Conservation (phyloP, 2,329 filamentous ascomycete species). For the Colletotrichum sp. region DNA sequence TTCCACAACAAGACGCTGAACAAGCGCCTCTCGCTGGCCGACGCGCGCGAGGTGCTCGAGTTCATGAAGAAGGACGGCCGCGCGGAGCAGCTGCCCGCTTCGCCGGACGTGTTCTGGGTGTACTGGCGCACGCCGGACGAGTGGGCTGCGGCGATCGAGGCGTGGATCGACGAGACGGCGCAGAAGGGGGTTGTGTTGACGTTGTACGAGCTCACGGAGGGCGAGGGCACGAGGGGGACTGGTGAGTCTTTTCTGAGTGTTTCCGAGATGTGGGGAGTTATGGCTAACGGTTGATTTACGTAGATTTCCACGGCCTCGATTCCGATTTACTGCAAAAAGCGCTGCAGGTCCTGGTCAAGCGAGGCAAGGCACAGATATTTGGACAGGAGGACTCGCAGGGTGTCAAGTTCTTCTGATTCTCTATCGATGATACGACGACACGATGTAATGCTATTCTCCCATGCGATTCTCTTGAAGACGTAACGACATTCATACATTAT, state of each 20-base stretch:
- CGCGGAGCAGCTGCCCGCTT: slow-evolving; percentile 67
- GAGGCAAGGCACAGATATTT: slow-evolving; percentile 92
- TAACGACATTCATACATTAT: slow-evolving; percentile 5
- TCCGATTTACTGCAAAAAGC: slow-evolving; percentile 79
- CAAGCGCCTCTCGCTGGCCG: slow-evolving; percentile 53
- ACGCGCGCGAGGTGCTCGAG: slow-evolving; percentile 63
- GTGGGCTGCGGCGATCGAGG: slow-evolving; percentile 81
- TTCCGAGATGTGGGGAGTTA: no score
- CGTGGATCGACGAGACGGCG: slow-evolving; percentile 85
- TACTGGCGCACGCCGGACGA: slow-evolving; percentile 90
- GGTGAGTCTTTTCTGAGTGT: slow-evolving; percentile 47
- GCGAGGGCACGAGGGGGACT: slow-evolving; percentile 77
- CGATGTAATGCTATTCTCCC: not conserved
- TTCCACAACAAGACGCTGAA: slow-evolving; percentile 64
- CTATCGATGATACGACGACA: not conserved
- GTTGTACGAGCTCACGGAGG: slow-evolving; percentile 87
- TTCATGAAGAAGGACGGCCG: slow-evolving; percentile 64
- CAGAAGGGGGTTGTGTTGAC: slow-evolving; percentile 91
- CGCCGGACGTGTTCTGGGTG: slow-evolving; percentile 68
- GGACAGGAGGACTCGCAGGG: slow-evolving; percentile 86
- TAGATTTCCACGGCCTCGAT: slow-evolving; percentile 91
- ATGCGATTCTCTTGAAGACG: not conserved
- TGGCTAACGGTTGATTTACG: slow-evolving; percentile 15
- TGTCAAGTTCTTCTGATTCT: slow-evolving; percentile 89
- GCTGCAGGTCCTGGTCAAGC: slow-evolving; percentile 82